A percentile compares a stretch with the other conserved stretches of the same genome.
These are phyloP conservation scores for Thymus quinquecostatus DNA, from an alignment of 257 asterid genomes.

Conservation along the genomic window DNA sequence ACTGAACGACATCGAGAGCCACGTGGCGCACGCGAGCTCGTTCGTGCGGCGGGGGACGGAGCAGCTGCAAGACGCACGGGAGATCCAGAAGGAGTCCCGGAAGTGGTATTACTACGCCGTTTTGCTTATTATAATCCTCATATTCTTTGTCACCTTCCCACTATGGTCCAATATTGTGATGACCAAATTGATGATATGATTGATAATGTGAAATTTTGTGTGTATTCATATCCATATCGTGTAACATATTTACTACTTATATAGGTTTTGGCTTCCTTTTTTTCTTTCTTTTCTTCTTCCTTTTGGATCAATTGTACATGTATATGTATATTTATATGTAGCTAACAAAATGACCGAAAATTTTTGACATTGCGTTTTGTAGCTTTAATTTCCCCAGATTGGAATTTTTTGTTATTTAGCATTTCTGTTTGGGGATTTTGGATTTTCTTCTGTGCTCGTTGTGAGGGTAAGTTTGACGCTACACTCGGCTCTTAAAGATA, in stretches of 20 bases:
- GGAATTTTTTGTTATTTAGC: background rate
- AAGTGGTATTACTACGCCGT: constrained; percentile 52
- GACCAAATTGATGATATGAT: constrained; percentile 18
- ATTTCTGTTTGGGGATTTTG: background rate
- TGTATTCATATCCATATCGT: background rate
- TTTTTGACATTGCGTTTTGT: background rate
- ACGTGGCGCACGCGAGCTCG: constrained; percentile 64
- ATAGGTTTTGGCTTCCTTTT: constrained; percentile 14
- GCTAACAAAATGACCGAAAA: constrained; percentile 10
- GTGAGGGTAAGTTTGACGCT: too few relatives aligned
- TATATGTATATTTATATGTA: background rate
- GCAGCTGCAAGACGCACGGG: constrained; percentile 57
- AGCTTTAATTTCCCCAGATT: background rate
- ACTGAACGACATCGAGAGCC: constrained; percentile 60
- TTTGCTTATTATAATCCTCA: constrained; percentile 39
- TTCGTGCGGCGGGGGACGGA: constrained; percentile 64
- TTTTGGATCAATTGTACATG: too few relatives aligned
- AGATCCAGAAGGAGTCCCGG: constrained; percentile 53
- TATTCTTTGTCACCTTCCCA: constrained; percentile 41
- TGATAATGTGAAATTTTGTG: background rate
- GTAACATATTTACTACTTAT: background rate
- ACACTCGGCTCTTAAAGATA: too few relatives aligned
- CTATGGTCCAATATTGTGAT: constrained; percentile 47
- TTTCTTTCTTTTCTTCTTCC: too few relatives aligned
- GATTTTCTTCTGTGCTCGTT: too few relatives aligned